Base-by-base conservation (phyloP, 768 basidiomycete species). In the Chalciporus sphaerocephalus region DNA sequence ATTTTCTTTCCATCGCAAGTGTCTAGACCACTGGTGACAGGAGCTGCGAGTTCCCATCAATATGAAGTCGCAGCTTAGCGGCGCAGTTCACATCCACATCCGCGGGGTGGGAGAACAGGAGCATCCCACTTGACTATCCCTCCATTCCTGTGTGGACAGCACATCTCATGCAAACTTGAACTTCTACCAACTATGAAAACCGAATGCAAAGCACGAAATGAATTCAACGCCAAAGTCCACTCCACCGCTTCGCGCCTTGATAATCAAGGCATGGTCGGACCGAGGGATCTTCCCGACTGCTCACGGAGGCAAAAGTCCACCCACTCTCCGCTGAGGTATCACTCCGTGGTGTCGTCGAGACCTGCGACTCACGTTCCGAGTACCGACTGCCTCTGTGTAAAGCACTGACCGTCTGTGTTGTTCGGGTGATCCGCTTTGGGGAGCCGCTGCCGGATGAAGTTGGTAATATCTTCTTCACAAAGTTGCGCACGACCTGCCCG, bases 401-500 rank as follows among this genome's bases (percentile, higher is more conserved):
- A 24, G n/a, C 42, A 15, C 21, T 39, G 13, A 32, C 28, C 13
- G 13, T 38, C 39, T 17, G 27, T 23, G 28, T 41, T 13, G 44
- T n/a, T 35, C 30, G 35, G 5, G 28, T 20, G 6, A 13, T 28
- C 30, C 16, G 7, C 18, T 2, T 16, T 30, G 18, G 32, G 4
- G 41, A 28, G 20, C 37, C 45, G 13, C 45, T 36, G 0, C 42
- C 38, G 16, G 55, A 38, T 37, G 44, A 49, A 12, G 53, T 49
- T 27, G 44, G 57, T 4, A 55, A 17, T 40, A 63, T 53, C 32
- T 18, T 51, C 48, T 48, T 56, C 3, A 66, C 52, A 38, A 63
- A 43, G 6, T 48, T 46, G 11, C 56, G 62, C 36, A 63, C 48
- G 5, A 47, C 55, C 30, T 40, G 56, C 12, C 56, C 55, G 0